Evolutionary conservation across 164 flowering plant species (phyloP), one percentile per base, ranked within the genome.

Genomic region (Tinospora cordifolia): DNA sequence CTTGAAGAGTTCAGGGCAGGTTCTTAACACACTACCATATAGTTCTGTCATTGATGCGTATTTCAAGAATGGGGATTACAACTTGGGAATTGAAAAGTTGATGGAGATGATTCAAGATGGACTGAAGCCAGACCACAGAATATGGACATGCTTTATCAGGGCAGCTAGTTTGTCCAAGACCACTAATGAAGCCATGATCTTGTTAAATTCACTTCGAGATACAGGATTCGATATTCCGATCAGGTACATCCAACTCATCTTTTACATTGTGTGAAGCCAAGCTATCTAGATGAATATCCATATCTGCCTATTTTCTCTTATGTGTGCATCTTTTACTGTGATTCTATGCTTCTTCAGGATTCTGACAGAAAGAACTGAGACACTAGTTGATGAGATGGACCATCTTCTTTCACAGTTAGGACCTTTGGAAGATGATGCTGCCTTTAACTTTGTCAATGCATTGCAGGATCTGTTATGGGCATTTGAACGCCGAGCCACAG

Each of bases 71-170:
- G 86, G 88, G 59, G 96, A 95, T 72, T 83, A 84, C 75, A 75
- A 79, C 38, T 70, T 75, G 73, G 98, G 85, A 75, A 84, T 88
- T 62, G 85, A 85, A 76, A 95, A 88, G 83, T 87, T 95, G 21
- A 38, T 65, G 69, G 88, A 87, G 74, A 92, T 95, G 98, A 88
- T 74, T 79, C 70, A 71, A 71, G 90, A 84, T 67, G 99, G 94
- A 57, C 27, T 90, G 71, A 87, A 88, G 62, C 90, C 94, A 39
- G 97, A 95, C 63, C 87, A 88, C 82, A 86, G 88, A 81, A 86
- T 95, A 86, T 95, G 97, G 96, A 92, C 99, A 63, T 89, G 90
- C 82, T 92, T 90, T 79, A 75, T 92, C n/a, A 81, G 88, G 77
- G 96, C 97, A 62, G 97, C 97, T 8, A 95, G 99, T 81, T 77